Base-by-base conservation (phyloP, 2,329 filamentous ascomycete species). In the Colletotrichum zoysiae region DNA sequence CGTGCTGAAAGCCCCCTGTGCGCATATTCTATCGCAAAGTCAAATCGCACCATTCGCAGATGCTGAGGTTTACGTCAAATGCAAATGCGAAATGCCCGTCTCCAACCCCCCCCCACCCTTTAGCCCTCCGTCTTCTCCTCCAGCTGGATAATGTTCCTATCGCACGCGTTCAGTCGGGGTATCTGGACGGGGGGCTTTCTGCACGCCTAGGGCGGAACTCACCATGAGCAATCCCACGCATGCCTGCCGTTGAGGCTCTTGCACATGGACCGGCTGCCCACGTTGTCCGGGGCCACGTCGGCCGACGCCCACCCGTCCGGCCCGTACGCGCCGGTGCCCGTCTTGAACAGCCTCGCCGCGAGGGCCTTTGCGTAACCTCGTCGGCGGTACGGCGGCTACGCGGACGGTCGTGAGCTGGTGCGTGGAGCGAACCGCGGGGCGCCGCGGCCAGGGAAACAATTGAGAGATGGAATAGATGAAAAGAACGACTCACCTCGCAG, bases 361-460 rank as follows among this genome's bases (percentile, higher is more conserved):
- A 93, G 81, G 0, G 84, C 83, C 78, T 91, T 92, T 1, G 91
- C 91, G 40, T 93, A 80, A 0, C 92, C 91, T 53, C 81, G 84
- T 0, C 90, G 87, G 40, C 92, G 86, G 74, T 88, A 91, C 1
- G 83, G 76, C 53, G 86, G 84, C 84, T 86, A 23, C 20, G 2
- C 9, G 18, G 12, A 9, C n/a, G 1, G 5, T 16, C 12, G 16
- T 8, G 55, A 46, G 5, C 18, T n/a, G 2, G 16, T 44, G 23
- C 18, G 48, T 8, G 6, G 46, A 33, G 40, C 9, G 18, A 23
- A 1, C 16, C 11, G n/a, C 18, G 18, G 33, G 18, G 12, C 42
- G 12, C 42, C 6, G 16, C 12, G 0, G 16, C 35, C n/a, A 3
- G 30, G 30, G 3, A 30, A 30, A 30, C 30, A 30, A 30, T 30